These are phyloP conservation scores for Chloranthus sessilifolius DNA, from an alignment of 164 flowering plant genomes.

Conservation along the genomic window DNA sequence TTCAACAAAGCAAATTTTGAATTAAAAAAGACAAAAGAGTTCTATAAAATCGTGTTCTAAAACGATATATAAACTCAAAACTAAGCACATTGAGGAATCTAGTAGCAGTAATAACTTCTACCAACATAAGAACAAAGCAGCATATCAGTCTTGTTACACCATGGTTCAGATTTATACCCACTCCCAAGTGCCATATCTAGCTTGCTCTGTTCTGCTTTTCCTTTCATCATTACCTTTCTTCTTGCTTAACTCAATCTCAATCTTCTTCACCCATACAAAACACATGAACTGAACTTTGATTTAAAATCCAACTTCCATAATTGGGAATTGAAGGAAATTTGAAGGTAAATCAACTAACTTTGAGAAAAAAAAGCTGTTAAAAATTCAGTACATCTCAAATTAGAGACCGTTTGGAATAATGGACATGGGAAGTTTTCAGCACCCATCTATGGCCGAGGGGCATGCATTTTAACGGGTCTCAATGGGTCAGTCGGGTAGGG, in stretches of 20 bases:
- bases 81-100: not conserved
- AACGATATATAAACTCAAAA: not conserved
- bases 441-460: no score
- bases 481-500: no score
- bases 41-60: not conserved
- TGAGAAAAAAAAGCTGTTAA: no score
- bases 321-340: not conserved
- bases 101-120: not conserved
- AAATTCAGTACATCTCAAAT: no score
- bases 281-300: not conserved
- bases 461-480: no score
- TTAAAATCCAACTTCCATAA: not conserved
- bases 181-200: not conserved
- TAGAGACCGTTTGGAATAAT: no score
- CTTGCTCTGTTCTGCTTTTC: conserved; percentile 6
- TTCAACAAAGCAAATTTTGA: not conserved
- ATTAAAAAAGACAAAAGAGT: not conserved
- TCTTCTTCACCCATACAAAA: conserved; percentile 6
- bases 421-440: no score
- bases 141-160: conserved; percentile 10
- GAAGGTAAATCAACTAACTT: no score
- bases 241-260: conserved; percentile 7
- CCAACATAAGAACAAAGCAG: conserved; percentile 1
- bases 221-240: conserved; percentile 8
- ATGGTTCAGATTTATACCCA: conserved; percentile 10